phyloP scores from a whole-genome alignment of 2,329 filamentous ascomycete genomes.

The Claviceps quebecensis region DNA sequence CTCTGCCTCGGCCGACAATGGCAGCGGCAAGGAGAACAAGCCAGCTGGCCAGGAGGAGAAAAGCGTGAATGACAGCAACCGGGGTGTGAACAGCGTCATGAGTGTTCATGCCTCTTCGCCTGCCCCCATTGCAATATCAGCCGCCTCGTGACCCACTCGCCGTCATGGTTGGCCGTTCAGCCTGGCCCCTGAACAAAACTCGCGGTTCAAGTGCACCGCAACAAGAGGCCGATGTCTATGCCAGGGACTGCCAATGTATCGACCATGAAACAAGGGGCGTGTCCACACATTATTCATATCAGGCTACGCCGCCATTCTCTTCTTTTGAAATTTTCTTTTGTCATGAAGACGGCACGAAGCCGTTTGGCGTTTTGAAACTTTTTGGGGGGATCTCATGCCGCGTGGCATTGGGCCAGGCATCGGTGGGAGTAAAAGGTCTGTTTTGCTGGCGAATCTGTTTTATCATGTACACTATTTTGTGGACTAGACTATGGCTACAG shows the following conservation, averaged over 20 bases:
- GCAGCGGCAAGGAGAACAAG: slow-evolving; percentile 51
- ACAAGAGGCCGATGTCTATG: neutral
- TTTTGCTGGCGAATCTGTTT: neutral
- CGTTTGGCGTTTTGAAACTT: slow-evolving; percentile 1
- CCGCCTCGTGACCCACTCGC: slow-evolving; percentile 21
- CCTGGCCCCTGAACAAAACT: neutral
- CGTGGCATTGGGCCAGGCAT: neutral
- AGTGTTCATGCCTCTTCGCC: slow-evolving; percentile 40
- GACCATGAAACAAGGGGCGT: neutral
- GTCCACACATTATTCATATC: neutral
- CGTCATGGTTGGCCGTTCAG: neutral
- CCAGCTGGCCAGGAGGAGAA: slow-evolving; percentile 40
- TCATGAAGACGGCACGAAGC: neutral
- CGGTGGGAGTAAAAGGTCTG: neutral
- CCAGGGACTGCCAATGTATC: neutral
- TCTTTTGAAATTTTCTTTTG: neutral
- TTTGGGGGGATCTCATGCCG: neutral
- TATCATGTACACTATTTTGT: slow-evolving; percentile 1
- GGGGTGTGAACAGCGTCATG: slow-evolving; percentile 34
- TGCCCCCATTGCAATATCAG: slow-evolving; percentile 31
- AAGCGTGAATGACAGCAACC: slow-evolving; percentile 31
- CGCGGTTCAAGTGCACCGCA: neutral
- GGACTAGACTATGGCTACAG: neutral
- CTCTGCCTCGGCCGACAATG: slow-evolving; percentile 32
- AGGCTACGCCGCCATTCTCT: neutral